A percentile compares a stretch with the other conserved stretches of the same genome.
phyloP scores from a whole-genome alignment of 306 rosid species.

The Quercus engelmannii region DNA sequence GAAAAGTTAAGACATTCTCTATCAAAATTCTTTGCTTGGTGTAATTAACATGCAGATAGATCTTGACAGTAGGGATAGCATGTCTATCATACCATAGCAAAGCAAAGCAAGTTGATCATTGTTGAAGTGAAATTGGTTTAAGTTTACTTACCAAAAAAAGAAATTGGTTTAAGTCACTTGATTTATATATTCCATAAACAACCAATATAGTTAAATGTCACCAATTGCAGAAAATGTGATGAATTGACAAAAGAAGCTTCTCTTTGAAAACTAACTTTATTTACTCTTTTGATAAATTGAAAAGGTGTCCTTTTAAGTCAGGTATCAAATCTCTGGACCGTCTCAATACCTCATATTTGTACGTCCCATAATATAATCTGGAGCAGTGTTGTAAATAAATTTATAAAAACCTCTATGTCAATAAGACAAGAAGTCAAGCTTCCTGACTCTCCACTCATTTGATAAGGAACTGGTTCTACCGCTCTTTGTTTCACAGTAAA shows the following conservation, averaged over 20 bases:
- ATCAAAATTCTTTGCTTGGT: background rate
- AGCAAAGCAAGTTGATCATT: background rate
- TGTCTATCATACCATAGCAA: background rate
- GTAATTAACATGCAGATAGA: background rate
- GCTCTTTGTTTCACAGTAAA: too few species aligned
- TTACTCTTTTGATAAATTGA: background rate
- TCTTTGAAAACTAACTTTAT: background rate
- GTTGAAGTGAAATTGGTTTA: background rate
- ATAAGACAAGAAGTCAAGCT: background rate
- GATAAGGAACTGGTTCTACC: too few species aligned
- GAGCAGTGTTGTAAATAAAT: too few species aligned
- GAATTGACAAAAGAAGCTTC: background rate
- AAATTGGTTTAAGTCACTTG: too few species aligned
- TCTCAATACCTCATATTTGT: background rate
- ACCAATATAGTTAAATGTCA: background rate
- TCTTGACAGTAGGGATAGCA: background rate
- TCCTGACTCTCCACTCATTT: background rate
- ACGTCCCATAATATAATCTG: background rate
- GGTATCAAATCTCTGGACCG: background rate
- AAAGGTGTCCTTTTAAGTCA: background rate
- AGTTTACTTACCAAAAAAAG: too few species aligned
- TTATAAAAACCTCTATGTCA: too few species aligned
- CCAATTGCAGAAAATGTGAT: background rate
- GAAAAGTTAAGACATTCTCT: background rate
- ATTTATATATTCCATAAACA: too few species aligned